Conservation (phyloP, 306 rosid genomes). For the Cajanus cajan region DNA sequence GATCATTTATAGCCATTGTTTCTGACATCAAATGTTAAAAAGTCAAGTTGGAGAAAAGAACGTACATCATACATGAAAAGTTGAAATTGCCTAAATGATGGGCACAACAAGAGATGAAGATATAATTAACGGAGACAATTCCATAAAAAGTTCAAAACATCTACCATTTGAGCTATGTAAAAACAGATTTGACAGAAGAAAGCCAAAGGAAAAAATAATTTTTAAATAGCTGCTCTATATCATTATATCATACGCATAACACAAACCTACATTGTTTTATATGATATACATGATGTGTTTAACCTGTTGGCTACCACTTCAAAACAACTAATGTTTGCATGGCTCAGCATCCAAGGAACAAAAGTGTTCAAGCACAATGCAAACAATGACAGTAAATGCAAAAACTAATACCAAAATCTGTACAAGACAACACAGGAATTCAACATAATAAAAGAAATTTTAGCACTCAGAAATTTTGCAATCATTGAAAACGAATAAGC, state of each 20-base stretch:
- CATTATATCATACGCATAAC: not conserved
- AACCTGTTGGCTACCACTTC: not conserved
- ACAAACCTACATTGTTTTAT: not conserved
- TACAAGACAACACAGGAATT: not conserved
- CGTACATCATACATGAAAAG: not conserved
- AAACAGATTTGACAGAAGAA: constrained; percentile 10
- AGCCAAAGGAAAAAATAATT: constrained; percentile 10
- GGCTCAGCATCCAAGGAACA: constrained; percentile 12
- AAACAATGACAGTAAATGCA: not conserved
- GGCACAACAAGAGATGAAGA: constrained; percentile 1
- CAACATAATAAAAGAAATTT: constrained; percentile 7
- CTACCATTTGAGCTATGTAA: constrained; percentile 9
- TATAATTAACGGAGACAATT: not conserved
- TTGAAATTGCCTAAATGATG: constrained; percentile 21
- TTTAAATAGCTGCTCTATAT: not conserved
- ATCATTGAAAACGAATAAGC: constrained; percentile 16
- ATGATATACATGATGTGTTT: constrained; percentile 1
- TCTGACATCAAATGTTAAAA: constrained; percentile 50
- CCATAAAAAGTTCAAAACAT: not conserved
- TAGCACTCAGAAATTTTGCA: constrained; percentile 5
- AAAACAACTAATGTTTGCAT: constrained; percentile 11
- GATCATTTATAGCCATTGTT: constrained; percentile 72
- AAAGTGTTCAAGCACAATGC: constrained; percentile 14
- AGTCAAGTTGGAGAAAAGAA: constrained; percentile 28
- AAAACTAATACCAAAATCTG: not conserved